Evolutionary conservation across 805 yeast species (phyloP).

Genomic region (Lachancea thermotolerans): DNA sequence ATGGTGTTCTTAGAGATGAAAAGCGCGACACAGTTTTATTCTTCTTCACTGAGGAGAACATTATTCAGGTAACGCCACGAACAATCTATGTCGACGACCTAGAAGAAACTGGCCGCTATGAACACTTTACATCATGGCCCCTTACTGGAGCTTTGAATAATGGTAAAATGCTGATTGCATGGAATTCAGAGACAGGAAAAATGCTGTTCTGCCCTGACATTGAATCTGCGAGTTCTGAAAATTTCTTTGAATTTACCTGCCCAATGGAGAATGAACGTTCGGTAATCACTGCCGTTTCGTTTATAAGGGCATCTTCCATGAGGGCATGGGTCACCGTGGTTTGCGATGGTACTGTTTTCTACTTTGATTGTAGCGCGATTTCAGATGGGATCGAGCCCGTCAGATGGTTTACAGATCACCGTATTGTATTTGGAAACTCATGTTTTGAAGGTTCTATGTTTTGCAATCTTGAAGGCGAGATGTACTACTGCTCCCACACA

Average conservation of each 20-base stretch:
- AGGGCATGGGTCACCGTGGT: background rate
- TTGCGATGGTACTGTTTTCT: background rate
- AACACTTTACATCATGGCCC: slow-evolving; percentile 8
- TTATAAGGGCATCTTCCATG: background rate
- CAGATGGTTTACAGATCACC: background rate
- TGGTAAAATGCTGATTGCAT: slow-evolving; percentile 10
- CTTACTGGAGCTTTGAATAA: slow-evolving; percentile 12
- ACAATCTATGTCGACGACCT: slow-evolving; percentile 9
- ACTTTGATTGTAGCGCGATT: background rate
- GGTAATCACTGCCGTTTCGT: background rate
- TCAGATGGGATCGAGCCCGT: background rate
- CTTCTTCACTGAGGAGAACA: slow-evolving; percentile 9
- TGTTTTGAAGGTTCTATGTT: background rate
- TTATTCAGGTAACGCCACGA: slow-evolving; percentile 15
- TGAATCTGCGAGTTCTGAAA: background rate
- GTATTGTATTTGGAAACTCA: background rate
- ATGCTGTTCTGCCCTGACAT: slow-evolving; percentile 10
- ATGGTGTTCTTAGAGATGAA: slow-evolving; percentile 14
- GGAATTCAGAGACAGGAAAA: slow-evolving; percentile 12
- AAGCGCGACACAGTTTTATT: slow-evolving; percentile 7
- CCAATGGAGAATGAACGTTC: slow-evolving; percentile 13
- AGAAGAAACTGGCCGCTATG: background rate
- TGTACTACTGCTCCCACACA: background rate
- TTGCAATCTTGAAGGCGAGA: background rate
- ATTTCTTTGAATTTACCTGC: slow-evolving; percentile 13